A percentile compares a stretch with the other conserved stretches of the same genome.
Conservation (phyloP, 352 stramenopile species). For the Phytophthora kernoviae region DNA sequence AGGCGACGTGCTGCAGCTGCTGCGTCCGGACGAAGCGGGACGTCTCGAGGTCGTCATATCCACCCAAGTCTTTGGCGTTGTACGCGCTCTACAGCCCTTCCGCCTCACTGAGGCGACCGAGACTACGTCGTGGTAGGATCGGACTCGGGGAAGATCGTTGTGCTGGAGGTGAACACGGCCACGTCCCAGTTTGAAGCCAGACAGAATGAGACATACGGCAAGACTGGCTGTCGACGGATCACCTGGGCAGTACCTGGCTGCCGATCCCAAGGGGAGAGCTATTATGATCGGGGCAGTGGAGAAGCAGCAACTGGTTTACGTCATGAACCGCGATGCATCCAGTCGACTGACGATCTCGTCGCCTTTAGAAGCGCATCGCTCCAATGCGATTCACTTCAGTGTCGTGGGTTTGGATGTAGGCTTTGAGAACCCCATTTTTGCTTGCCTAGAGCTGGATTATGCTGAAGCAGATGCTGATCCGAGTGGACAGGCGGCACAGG, state of each 20-base stretch:
- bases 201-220: conserved; percentile 96
- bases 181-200: conserved; percentile 80
- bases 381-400: conserved; percentile 94
- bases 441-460: conserved; percentile 96
- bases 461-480: conserved; percentile 86
- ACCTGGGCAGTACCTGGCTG: conserved; percentile 98
- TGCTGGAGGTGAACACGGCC: conserved; percentile 93
- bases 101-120: conserved; percentile 82
- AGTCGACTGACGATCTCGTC: conserved; percentile 97
- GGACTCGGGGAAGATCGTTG: conserved; percentile 95
- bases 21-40: conserved; percentile 79
- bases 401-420: conserved; percentile 97
- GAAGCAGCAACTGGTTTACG: conserved; percentile 99
- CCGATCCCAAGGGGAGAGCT: conserved; percentile 96
- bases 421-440: conserved; percentile 99
- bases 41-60: conserved; percentile 81
- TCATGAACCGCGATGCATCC: conserved; percentile 96
- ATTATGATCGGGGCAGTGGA: conserved; percentile 97
- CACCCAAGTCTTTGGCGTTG: conserved; percentile 90
- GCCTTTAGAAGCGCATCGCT: conserved; percentile 98
- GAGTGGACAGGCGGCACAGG: conserved; percentile 56
- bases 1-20: conserved; percentile 94
- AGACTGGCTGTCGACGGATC: conserved; percentile 95
- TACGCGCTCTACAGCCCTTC: conserved; percentile 94
- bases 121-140: conserved; percentile 97